phyloP scores from a whole-genome alignment of 257 asterid species.

The Cordia subcordata region DNA sequence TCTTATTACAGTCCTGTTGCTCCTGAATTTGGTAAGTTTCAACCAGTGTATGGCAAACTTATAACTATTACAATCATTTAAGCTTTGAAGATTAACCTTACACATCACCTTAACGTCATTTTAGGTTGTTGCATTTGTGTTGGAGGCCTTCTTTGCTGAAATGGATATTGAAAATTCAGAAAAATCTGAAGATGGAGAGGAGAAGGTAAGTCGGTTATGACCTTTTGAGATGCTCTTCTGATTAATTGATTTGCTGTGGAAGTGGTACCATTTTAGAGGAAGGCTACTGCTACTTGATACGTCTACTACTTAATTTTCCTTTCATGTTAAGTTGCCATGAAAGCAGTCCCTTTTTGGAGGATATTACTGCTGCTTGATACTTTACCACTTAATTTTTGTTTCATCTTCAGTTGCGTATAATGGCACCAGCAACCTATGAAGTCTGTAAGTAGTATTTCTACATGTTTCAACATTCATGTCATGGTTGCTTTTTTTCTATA shows the following conservation, averaged over 20 bases:
- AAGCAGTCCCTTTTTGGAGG: neutral
- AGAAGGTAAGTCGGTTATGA: conserved; percentile 42
- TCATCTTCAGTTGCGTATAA: no score
- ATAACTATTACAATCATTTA: neutral
- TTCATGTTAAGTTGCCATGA: no score
- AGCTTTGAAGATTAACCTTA: neutral
- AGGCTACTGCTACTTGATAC: no score
- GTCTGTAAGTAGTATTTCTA: no score
- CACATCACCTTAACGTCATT: conserved; percentile 5
- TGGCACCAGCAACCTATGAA: no score
- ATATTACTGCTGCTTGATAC: neutral
- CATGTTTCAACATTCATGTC: no score
- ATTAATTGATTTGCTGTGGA: neutral
- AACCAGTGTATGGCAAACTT: conserved; percentile 1
- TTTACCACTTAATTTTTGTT: no score
- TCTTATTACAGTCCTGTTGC: conserved; percentile 74
- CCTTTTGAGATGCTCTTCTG: neutral
- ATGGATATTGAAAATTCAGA: conserved; percentile 73
- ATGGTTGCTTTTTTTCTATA: no score
- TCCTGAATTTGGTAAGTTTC: conserved; percentile 77
- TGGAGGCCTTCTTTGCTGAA: conserved; percentile 99
- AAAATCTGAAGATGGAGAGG: conserved; percentile 32
- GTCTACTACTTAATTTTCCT: no score
- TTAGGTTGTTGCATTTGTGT: conserved; percentile 94
- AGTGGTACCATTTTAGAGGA: neutral